These are phyloP conservation scores for Candida maltosa DNA, from an alignment of 805 yeast genomes.

Conservation along the genomic window DNA sequence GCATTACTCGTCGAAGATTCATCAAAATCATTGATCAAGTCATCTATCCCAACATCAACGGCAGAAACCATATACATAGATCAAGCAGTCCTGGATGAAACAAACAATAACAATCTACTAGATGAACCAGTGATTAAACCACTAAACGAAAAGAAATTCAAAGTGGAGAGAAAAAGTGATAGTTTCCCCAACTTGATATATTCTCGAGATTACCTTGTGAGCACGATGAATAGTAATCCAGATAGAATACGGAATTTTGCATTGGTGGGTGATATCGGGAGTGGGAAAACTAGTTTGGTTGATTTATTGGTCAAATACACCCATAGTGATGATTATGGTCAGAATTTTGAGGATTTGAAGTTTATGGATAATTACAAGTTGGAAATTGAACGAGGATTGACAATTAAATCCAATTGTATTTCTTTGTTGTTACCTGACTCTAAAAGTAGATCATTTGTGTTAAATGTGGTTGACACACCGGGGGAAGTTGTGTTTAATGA, in stretches of 20 bases:
- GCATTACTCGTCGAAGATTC: no score
- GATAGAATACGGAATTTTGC: conserved; percentile 72
- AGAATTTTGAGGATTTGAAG: conserved; percentile 46
- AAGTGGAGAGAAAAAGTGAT: conserved; percentile 17
- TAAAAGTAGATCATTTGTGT: conserved; percentile 47
- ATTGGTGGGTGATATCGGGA: conserved; percentile 73
- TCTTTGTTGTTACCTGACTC: conserved; percentile 56
- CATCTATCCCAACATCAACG: no score
- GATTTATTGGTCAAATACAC: conserved; percentile 69
- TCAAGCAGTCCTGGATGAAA: conserved; percentile 20
- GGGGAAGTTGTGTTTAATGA: conserved; percentile 87
- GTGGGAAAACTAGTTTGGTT: conserved; percentile 81
- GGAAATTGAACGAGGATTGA: conserved; percentile 68
- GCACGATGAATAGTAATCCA: conserved; percentile 46
- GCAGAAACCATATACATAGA: no score
- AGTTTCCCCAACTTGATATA: conserved; percentile 60
- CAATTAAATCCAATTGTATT: conserved; percentile 62
- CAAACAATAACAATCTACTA: conserved; percentile 3
- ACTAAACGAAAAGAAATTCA: conserved; percentile 23
- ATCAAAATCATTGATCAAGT: no score
- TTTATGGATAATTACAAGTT: conserved; percentile 71
- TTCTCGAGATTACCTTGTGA: conserved; percentile 59
- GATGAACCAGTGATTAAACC: conserved; percentile 21
- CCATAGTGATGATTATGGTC: conserved; percentile 39
- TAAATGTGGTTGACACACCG: conserved; percentile 80